Evolutionary conservation across 1,284 basidiomycete genomes (phyloP).

Genomic region (Ustilago nuda): DNA sequence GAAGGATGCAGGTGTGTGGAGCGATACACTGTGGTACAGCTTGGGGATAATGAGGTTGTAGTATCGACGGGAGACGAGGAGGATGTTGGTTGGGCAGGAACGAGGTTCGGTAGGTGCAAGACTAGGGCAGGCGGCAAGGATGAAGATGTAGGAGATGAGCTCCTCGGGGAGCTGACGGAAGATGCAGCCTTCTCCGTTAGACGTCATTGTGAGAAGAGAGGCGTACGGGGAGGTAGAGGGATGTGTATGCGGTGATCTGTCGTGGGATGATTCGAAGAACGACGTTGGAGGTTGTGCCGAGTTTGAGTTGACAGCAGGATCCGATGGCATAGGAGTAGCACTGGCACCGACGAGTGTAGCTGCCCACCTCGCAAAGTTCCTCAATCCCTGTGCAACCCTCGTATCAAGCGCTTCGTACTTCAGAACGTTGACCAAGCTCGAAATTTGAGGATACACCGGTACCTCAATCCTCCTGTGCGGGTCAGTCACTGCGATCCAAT

Average conservation of each 20-base stretch:
- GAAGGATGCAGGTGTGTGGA: constrained; percentile 43
- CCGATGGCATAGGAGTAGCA: not conserved
- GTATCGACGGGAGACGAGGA: constrained; percentile 48
- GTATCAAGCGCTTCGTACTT: constrained; percentile 35
- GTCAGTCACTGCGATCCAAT: constrained; percentile 52
- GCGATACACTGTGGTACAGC: constrained; percentile 49
- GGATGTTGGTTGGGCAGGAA: constrained; percentile 40
- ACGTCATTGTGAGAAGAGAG: constrained; percentile 1
- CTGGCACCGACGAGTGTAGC: not conserved
- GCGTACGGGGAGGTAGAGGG: not conserved
- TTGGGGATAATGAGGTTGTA: constrained; percentile 41
- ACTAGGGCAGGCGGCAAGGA: constrained; percentile 46
- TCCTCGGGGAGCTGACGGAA: constrained; percentile 44
- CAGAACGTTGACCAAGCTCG: constrained; percentile 31
- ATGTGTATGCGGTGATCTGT: not conserved
- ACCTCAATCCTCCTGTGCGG: constrained; percentile 39
- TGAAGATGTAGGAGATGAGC: constrained; percentile 44
- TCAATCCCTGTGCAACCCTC: constrained; percentile 11
- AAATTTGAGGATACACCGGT: constrained; percentile 33
- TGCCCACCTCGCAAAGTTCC: constrained; percentile 15
- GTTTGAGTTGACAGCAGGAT: not conserved
- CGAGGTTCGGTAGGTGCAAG: constrained; percentile 39
- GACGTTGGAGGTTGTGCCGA: not conserved
- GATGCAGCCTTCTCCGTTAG: not conserved
- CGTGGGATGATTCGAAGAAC: not conserved